Base-by-base conservation (phyloP, 2,329 filamentous ascomycete genomes). In the Colletotrichum navitas region DNA sequence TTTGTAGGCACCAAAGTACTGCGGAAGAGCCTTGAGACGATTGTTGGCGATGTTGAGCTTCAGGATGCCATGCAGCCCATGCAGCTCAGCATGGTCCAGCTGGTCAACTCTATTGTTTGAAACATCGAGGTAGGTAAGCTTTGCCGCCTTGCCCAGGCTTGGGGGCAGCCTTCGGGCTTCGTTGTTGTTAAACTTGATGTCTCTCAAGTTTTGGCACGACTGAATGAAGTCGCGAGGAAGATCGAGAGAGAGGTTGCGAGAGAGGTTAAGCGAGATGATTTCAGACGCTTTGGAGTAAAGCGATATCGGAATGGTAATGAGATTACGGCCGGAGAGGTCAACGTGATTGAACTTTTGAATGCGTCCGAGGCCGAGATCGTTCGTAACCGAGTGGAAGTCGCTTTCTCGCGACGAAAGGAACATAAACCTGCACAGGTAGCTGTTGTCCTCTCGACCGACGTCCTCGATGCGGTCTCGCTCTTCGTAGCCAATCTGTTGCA, bases 221-320 rank as follows among this genome's bases (percentile, higher is more conserved):
- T 97, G 94, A 66, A 99, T 95, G 79, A 99, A 99, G 81, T 99
- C 96, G 78, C 94, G 94, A 0, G 96, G 96, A 18, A 99, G 91
- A 76, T 98, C 94, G 36, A 99, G 86, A 0, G 94, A 96, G 55
- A 98, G 84, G 76, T 99, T 99, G 47, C 94, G 90, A 1, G 96
- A 98, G 12, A 99, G 85, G 78, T 99, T 98, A 49, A 99, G 88
- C 0, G 94, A 97, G 66, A 97, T 95, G 76, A 99, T 98, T 78
- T 99, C 96, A 14, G 90, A 87, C 0, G 95, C 93, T 80, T 94
- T 97, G 72, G 94, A 93, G 81, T 98, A 98, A 14, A 99, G 89
- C 0, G 92, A 92, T 75, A 99, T 97, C 4, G 96, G 96, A 65
- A 99, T 98, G 10, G 95, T 97, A 77, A 97, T 91, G 59, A 99